phyloP scores from a whole-genome alignment of 495 filamentous ascomycete genomes.

The Hypoxylon fragiforme region DNA sequence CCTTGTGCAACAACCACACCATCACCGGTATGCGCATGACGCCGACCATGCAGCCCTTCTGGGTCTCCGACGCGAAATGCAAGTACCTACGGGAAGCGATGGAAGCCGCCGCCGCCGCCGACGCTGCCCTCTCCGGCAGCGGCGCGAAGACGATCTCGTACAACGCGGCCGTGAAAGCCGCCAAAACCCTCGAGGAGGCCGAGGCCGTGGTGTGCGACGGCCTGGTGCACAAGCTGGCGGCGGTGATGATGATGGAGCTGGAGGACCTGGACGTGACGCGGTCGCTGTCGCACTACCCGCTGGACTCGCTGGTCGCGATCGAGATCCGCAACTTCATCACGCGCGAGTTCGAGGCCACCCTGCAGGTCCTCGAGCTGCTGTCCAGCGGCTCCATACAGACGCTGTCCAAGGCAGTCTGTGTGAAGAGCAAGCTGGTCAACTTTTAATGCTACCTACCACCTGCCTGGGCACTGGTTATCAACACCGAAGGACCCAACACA shows the following conservation, averaged over 20 bases:
- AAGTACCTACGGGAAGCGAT: constrained; percentile 52
- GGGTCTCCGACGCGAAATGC: constrained; percentile 57
- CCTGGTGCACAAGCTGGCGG: constrained; percentile 51
- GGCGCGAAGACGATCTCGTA: constrained; percentile 43
- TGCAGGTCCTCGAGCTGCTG: constrained; percentile 58
- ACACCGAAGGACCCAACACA: no score
- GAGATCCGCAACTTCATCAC: constrained; percentile 59
- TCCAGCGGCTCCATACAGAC: constrained; percentile 54
- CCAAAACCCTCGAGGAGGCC: constrained; percentile 48
- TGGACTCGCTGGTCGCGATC: constrained; percentile 58
- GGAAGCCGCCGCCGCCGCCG: constrained; percentile 47
- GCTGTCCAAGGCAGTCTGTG: constrained; percentile 51
- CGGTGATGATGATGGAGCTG: constrained; percentile 54
- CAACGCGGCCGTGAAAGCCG: constrained; percentile 45
- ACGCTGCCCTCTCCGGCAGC: constrained; percentile 25
- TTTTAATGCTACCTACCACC: constrained; percentile 12
- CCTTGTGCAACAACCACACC: constrained; percentile 50
- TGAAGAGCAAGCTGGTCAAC: constrained; percentile 53
- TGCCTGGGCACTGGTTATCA: no score
- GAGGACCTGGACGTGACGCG: constrained; percentile 56
- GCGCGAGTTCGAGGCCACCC: constrained; percentile 53
- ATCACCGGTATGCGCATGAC: constrained; percentile 59
- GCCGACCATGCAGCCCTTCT: constrained; percentile 50
- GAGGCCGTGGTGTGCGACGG: constrained; percentile 50
- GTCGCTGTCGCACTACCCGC: constrained; percentile 53